Evolutionary conservation across 192 early-diverging fungal genomes (phyloP), one percentile per base, ranked within the genome.

Genomic region (Allomyces javanicus): DNA sequence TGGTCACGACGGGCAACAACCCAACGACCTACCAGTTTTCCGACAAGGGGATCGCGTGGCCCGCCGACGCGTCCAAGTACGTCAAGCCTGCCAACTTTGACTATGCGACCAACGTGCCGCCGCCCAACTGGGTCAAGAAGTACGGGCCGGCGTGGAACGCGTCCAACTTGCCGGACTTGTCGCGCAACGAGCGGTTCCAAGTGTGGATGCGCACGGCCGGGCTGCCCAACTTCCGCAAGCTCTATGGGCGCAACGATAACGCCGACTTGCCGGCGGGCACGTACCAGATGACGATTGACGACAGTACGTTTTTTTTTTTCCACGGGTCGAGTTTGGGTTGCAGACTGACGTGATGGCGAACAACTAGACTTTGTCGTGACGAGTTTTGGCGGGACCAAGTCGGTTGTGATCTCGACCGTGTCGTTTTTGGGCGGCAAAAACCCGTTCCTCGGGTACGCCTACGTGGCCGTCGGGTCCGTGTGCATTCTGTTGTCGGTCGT

Each of bases 181-280:
- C 70, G 19, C 65, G 69, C 10, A 78, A 89, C 77, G 86, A 95
- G 76, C 83, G 86, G 61, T 89, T 99, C 69, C 89, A 94, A 69
- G 96, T 99, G 22, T 99, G 96, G 96, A 96, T 99, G 94, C 81
- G 95, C 44, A 90, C 89, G 0, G 92, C 92, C 22, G 93, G 95
- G 11, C 79, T 96, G 64, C 96, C 96, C 33, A 92, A 85, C 40
- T 99, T 99, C 77, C 78, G 95, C 64, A 99, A 99, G 75, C 78
- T 99, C 61, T 97, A 89, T 71, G 90, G 90, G 40, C 80, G 81
- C 69, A 87, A 92, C 71, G 79, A 80, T 44, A 65, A 74, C 4
- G 76, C 76, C 61, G 70, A 72, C 17, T 74, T 96, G 72, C 66
- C 70, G 64, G 73, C 67, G 63, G 94, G 93, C 23, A 78, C 73